Evolutionary conservation across 331 rosid genomes (phyloP), one percentile per base, ranked within the genome.

Genomic region (Arachis monticola): DNA sequence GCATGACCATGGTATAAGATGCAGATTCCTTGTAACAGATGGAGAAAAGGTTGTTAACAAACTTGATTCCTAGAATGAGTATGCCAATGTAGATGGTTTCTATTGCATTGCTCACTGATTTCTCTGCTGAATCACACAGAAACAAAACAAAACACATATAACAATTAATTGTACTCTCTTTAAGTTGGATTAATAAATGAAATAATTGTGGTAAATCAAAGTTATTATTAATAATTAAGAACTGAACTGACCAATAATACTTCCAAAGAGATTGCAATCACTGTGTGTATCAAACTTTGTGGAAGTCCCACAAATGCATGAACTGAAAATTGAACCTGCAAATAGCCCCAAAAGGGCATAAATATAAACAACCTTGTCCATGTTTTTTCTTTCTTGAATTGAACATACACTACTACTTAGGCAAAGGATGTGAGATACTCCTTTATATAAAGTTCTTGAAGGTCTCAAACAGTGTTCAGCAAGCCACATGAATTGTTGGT

Each of bases 341-440:
- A 73, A 60, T 10, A 77, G 30, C 60, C 85, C 82, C 46, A 67
- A 48, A 62, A 73, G 55, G 53, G 60, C 77, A 73, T 82, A 66
- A 41, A 82, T 10, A 31, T 64, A 68, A 55, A 56, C 30, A 56
- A 65, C 46, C 56, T 27, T 67, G 48, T 78, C 48, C 82, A 73
- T 68, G 46, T 55, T 67, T 27, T 55, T 30, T 14, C 11, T n/a
- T 8, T 72, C 13, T 5, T 17, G 12, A 4, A n/a, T 5, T 17
- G 12, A 4, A n/a, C 6, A 17, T 17, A 17, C 22, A 6, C 40
- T 17, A 40, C 52, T 45, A 68, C 4, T 27, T 8, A 1, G n/a
- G 53, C 53, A 48, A 71, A 5, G 52, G 75, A 40, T 40, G 12
- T 11, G 12, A 50, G 14, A 58, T 58, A 17, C 60, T 41, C 46